A percentile compares a stretch with the other conserved stretches of the same genome.
These are phyloP conservation scores for Candida piceae DNA, from an alignment of 805 yeast genomes.

Conservation along the genomic window DNA sequence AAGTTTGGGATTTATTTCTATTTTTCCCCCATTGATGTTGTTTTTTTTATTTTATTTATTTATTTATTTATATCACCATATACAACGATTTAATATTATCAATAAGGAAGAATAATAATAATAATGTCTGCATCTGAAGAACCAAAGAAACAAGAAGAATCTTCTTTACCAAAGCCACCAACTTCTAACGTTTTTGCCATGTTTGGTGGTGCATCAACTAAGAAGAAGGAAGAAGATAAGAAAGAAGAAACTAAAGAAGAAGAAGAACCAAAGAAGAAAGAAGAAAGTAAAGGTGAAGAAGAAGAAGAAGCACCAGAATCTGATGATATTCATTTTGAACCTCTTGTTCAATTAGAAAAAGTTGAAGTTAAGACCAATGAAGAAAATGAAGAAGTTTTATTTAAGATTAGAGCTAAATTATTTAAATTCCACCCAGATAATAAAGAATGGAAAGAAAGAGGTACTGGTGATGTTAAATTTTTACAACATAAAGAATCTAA, in stretches of 20 bases:
- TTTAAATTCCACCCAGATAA: constrained; percentile 78
- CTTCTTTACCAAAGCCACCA: constrained; percentile 51
- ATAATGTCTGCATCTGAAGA: constrained; percentile 12
- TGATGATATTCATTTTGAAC: constrained; percentile 91
- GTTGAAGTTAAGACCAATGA: constrained; percentile 96
- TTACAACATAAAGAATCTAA: constrained; percentile 78
- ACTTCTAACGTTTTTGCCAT: constrained; percentile 82
- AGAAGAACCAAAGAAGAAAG: constrained; percentile 31
- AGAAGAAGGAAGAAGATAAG: constrained; percentile 36
- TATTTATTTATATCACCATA: no score
- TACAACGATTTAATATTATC: no score
- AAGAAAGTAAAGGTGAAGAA: constrained; percentile 31
- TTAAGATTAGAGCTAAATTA: constrained; percentile 90
- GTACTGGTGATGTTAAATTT: constrained; percentile 97
- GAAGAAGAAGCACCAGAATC: constrained; percentile 64
- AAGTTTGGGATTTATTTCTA: no score
- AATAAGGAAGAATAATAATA: no score
- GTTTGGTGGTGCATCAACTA: constrained; percentile 86
- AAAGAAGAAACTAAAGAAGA: constrained; percentile 30
- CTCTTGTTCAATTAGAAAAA: constrained; percentile 88
- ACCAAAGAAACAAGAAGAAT: constrained; percentile 1
- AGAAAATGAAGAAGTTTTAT: constrained; percentile 78
- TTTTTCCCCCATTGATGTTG: no score
- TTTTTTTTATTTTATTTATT: no score
- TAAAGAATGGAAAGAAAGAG: constrained; percentile 99